phyloP scores from a whole-genome alignment of 1,284 basidiomycete genomes.

The Gymnopus androsaceus region DNA sequence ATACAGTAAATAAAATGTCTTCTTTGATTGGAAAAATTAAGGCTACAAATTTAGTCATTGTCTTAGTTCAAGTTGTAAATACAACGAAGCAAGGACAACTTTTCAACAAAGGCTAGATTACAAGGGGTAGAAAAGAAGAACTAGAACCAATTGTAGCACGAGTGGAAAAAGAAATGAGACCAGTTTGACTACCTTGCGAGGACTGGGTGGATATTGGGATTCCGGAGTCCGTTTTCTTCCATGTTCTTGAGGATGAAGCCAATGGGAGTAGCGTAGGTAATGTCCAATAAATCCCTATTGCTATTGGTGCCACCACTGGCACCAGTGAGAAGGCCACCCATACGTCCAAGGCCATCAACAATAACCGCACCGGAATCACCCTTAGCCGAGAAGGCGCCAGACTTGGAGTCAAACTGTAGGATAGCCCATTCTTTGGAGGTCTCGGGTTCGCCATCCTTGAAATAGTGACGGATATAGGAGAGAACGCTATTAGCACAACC shows the following conservation, averaged over 20 bases:
- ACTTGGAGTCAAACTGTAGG: constrained; percentile 7
- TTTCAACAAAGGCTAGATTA: too few species aligned
- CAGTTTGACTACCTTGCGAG: too few species aligned
- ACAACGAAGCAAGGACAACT: too few species aligned
- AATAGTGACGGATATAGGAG: constrained; percentile 26
- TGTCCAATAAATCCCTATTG: not conserved
- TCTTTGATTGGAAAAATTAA: too few species aligned
- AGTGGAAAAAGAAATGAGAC: too few species aligned
- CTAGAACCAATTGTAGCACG: too few species aligned
- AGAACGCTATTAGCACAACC: constrained; percentile 27
- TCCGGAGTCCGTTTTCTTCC: too few species aligned
- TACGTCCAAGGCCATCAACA: constrained; percentile 13
- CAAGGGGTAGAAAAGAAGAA: too few species aligned
- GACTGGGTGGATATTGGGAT: too few species aligned
- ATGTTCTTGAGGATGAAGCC: not conserved
- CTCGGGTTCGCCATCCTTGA: not conserved
- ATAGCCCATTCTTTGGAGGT: constrained; percentile 16
- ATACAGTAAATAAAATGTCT: too few species aligned
- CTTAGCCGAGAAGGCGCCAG: constrained; percentile 14
- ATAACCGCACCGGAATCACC: constrained; percentile 20
- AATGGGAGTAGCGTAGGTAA: constrained; percentile 14
- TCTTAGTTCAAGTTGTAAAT: too few species aligned
- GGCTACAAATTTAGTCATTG: too few species aligned
- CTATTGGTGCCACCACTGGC: constrained; percentile 7
- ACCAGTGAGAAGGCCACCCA: constrained; percentile 17